phyloP scores from a whole-genome alignment of 495 filamentous ascomycete species.

The Rostrohypoxylon terebratum region DNA sequence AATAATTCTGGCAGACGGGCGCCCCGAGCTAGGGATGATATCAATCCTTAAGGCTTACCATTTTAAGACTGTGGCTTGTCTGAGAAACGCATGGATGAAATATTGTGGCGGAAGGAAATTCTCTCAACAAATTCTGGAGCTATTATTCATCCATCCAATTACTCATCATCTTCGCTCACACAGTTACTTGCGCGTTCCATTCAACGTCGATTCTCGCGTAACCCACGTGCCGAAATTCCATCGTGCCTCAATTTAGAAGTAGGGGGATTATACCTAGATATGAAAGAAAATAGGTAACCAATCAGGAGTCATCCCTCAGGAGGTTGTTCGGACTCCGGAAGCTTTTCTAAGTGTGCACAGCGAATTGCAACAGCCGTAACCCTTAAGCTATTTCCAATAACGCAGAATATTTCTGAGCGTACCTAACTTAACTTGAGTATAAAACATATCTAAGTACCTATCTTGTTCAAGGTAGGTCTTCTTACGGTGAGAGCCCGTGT shows the following conservation, averaged over 20 bases:
- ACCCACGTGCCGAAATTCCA: conserved; percentile 8
- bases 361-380: not conserved
- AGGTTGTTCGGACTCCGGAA: not conserved
- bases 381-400: not conserved
- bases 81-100: conserved; percentile 13
- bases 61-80: conserved; percentile 33
- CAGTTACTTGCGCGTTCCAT: not conserved
- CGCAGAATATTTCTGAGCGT: not conserved
- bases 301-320: not conserved
- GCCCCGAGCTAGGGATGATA: not conserved
- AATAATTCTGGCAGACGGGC: conserved; percentile 19
- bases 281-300: not conserved
- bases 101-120: conserved; percentile 26
- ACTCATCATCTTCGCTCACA: not conserved
- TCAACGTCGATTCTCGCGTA: not conserved
- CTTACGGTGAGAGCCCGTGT: no score
- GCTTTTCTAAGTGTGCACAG: not conserved
- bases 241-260: not conserved
- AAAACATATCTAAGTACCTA: not conserved
- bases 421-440: not conserved
- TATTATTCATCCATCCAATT: not conserved
- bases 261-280: not conserved
- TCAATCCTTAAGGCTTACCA: conserved; percentile 19
- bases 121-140: conserved; percentile 1
- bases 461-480: not conserved